Evolutionary conservation across 768 basidiomycete genomes (phyloP).

Genomic region (Naganishia kalamii): DNA sequence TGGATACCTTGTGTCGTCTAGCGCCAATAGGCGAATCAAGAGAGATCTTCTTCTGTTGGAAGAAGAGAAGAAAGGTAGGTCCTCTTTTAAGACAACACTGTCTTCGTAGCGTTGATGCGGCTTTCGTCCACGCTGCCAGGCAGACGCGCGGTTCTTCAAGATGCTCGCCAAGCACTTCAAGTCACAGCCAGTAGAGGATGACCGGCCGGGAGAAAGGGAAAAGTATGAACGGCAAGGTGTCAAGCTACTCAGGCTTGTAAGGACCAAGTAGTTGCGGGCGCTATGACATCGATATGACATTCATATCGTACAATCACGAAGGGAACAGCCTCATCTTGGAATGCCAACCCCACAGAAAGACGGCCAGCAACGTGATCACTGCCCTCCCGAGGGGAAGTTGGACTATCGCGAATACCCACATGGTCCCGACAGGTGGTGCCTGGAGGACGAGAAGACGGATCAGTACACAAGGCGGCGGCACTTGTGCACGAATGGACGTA

Average conservation of each 20-base stretch:
- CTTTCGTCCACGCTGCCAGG: constrained; percentile 51
- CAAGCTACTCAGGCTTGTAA: constrained; percentile 32
- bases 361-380: constrained; percentile 28
- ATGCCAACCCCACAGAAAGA: constrained; percentile 34
- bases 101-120: too few relatives aligned
- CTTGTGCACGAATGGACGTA: constrained; percentile 23
- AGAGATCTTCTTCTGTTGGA: constrained; percentile 84
- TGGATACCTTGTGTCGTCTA: constrained; percentile 67
- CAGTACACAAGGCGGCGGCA: not conserved
- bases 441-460: constrained; percentile 13
- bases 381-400: constrained; percentile 39
- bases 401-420: constrained; percentile 44
- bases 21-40: constrained; percentile 48
- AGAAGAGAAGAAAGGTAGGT: constrained; percentile 86
- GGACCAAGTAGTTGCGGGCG: constrained; percentile 25
- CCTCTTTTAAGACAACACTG: too few relatives aligned
- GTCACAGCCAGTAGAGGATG: constrained; percentile 45
- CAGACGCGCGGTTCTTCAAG: constrained; percentile 78
- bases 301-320: not conserved
- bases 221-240: constrained; percentile 40
- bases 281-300: not conserved
- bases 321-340: constrained; percentile 6
- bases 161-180: constrained; percentile 70
- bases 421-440: constrained; percentile 43
- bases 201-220: constrained; percentile 38